Conservation (phyloP, 140 eudicot genomes). For the Oenanthe javanica region DNA sequence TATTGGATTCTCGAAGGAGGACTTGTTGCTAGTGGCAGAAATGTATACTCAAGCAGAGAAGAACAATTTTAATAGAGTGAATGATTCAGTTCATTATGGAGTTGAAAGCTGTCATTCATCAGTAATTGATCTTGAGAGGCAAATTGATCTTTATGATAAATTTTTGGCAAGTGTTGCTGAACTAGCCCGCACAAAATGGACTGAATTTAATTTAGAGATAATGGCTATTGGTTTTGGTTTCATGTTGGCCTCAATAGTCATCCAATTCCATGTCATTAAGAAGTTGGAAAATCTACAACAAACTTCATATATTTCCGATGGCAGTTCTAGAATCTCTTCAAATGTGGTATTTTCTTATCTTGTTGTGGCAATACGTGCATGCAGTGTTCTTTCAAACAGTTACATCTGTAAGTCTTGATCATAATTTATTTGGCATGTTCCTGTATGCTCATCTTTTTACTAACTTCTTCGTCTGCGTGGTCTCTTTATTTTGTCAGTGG, state of each 20-base stretch:
- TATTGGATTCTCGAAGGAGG: slow-evolving; percentile 86
- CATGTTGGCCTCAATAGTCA: slow-evolving; percentile 49
- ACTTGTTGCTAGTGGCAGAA: slow-evolving; percentile 53
- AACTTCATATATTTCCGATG: slow-evolving; percentile 13
- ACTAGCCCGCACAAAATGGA: slow-evolving; percentile 88
- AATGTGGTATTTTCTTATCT: slow-evolving; percentile 41
- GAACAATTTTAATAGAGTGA: slow-evolving; percentile 37
- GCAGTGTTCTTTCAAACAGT: slow-evolving; percentile 92
- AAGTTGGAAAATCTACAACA: slow-evolving; percentile 34
- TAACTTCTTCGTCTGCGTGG: background rate
- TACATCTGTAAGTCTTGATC: slow-evolving; percentile 68
- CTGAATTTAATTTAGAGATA: slow-evolving; percentile 68
- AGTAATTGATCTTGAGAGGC: slow-evolving; percentile 37
- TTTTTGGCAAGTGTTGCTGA: slow-evolving; percentile 70
- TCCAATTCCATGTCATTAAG: slow-evolving; percentile 48
- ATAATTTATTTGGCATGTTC: slow-evolving; percentile 2
- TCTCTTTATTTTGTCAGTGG: slow-evolving; percentile 49
- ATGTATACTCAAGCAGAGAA: slow-evolving; percentile 56
- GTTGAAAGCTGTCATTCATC: slow-evolving; percentile 27
- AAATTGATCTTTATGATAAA: slow-evolving; percentile 50
- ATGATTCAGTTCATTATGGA: slow-evolving; percentile 18
- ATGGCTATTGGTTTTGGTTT: slow-evolving; percentile 76
- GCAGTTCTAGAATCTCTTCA: slow-evolving; percentile 22
- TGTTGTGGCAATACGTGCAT: slow-evolving; percentile 64
- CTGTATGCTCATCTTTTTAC: background rate